A percentile compares a stretch with the other conserved stretches of the same genome.
These are phyloP conservation scores for Cutaneotrichosporon mucoides DNA, from an alignment of 1,284 basidiomycete species.

Conservation along the genomic window DNA sequence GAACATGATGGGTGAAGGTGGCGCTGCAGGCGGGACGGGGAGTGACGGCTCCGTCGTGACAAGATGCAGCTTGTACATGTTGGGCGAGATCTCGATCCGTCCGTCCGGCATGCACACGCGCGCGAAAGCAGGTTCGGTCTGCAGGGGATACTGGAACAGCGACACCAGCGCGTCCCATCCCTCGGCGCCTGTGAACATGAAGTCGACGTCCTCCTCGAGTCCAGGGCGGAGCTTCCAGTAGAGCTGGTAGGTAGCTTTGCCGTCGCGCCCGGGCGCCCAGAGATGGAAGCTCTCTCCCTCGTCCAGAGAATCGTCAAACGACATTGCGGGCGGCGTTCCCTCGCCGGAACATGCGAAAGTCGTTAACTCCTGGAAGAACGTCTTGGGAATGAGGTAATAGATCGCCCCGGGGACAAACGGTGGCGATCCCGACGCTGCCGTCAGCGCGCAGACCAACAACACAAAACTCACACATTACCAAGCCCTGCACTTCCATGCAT, in stretches of 20 bases:
- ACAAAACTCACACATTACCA: slow-evolving; percentile 10
- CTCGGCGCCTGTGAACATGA: slow-evolving; percentile 68
- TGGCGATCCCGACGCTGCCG: slow-evolving; percentile 29
- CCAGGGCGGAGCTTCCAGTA: slow-evolving; percentile 42
- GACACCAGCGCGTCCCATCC: slow-evolving; percentile 66
- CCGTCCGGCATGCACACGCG: slow-evolving; percentile 52
- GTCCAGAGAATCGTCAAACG: slow-evolving; percentile 26
- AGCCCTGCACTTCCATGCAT: slow-evolving; percentile 8
- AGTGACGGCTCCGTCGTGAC: slow-evolving; percentile 19
- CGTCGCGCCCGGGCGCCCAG: slow-evolving; percentile 19
- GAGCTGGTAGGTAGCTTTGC: slow-evolving; percentile 1
- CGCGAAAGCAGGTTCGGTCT: slow-evolving; percentile 44
- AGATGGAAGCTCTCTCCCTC: slow-evolving; percentile 18
- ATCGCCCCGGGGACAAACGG: slow-evolving; percentile 27
- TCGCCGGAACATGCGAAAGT: slow-evolving; percentile 24
- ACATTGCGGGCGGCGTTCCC: slow-evolving; percentile 19
- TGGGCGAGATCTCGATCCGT: slow-evolving; percentile 73
- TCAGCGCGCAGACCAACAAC: not conserved
- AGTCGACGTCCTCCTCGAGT: slow-evolving; percentile 65
- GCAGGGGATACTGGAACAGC: slow-evolving; percentile 8
- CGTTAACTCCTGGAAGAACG: slow-evolving; percentile 29
- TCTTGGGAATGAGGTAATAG: slow-evolving; percentile 41
- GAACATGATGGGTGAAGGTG: slow-evolving; percentile 8
- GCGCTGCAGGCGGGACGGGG: slow-evolving; percentile 15
- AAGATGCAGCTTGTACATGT: slow-evolving; percentile 60